Percentiles rank a stretch among this genome's conserved stretches.
phyloP scores from a whole-genome alignment of 2,329 filamentous ascomycete species.

The Phyllosticta citribraziliensis region DNA sequence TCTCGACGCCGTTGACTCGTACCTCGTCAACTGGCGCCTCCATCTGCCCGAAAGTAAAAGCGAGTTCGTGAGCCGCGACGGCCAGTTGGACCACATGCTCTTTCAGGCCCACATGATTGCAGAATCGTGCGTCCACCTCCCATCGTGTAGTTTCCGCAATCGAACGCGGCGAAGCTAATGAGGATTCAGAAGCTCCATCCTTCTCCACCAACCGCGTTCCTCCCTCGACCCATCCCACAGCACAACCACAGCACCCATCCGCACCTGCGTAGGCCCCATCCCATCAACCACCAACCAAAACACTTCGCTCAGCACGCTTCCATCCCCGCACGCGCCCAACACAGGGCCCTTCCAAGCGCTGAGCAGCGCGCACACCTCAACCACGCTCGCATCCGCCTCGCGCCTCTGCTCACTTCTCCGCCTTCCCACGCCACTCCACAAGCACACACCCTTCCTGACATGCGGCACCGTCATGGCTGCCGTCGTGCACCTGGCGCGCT shows the following conservation, averaged over 20 bases:
- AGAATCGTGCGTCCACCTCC: slow-evolving; percentile 26
- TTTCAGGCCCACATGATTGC: slow-evolving; percentile 84
- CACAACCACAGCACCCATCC: slow-evolving; percentile 31
- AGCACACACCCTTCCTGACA: slow-evolving; percentile 48
- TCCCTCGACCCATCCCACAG: slow-evolving; percentile 25
- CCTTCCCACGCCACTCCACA: slow-evolving; percentile 59
- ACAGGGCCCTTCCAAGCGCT: slow-evolving; percentile 27
- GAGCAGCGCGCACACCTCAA: slow-evolving; percentile 59
- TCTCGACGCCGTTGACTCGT: slow-evolving; percentile 49
- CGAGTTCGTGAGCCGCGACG: slow-evolving; percentile 57
- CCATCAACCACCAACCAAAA: slow-evolving; percentile 17
- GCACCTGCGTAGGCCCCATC: slow-evolving; percentile 54
- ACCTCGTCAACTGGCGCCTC: slow-evolving; percentile 65
- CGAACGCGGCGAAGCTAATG: neutral
- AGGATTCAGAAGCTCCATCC: slow-evolving; percentile 26
- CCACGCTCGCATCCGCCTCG: slow-evolving; percentile 69
- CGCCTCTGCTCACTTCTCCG: slow-evolving; percentile 67
- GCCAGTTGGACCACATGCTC: slow-evolving; percentile 75
- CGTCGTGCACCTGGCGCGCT: slow-evolving; percentile 52
- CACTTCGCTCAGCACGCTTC: slow-evolving; percentile 33
- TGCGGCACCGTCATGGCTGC: slow-evolving; percentile 32
- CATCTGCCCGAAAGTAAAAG: slow-evolving; percentile 66
- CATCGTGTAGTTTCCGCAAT: neutral
- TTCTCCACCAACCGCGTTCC: slow-evolving; percentile 35
- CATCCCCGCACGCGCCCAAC: neutral